Evolutionary conservation across 1,284 basidiomycete genomes (phyloP).

Genomic region (Cutaneotrichosporon sp.): DNA sequence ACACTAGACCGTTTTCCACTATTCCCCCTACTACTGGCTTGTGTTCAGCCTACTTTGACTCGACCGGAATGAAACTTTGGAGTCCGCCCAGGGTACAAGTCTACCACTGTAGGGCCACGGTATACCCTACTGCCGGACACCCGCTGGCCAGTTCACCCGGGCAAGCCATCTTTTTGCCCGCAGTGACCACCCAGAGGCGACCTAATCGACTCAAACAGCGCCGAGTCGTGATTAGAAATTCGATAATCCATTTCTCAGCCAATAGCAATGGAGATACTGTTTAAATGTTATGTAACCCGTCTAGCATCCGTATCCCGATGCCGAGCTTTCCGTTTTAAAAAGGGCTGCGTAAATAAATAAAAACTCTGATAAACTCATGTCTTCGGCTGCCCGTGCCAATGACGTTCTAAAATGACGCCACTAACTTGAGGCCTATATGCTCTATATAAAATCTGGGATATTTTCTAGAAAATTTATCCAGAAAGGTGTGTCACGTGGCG

Average conservation of each 20-base stretch:
- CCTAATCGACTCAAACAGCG: background rate
- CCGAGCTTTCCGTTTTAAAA: background rate
- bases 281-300: background rate
- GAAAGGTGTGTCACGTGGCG: background rate
- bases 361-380: background rate
- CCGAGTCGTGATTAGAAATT: conserved; percentile 1
- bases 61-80: background rate
- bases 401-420: background rate
- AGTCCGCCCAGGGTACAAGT: background rate
- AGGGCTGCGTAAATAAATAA: background rate
- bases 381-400: background rate
- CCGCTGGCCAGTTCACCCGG: background rate
- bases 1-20: background rate
- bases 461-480: background rate
- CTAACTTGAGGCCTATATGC: background rate
- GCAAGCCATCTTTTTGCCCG: background rate
- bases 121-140: background rate
- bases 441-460: background rate
- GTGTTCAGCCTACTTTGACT: background rate
- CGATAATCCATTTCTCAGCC: background rate
- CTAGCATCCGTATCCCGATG: background rate
- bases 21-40: no score
- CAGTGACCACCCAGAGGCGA: background rate
- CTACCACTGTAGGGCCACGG: no score
- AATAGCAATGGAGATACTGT: background rate